These are phyloP conservation scores for Naganishia liquefaciens DNA, from an alignment of 1,284 basidiomycete species.

Conservation along the genomic window DNA sequence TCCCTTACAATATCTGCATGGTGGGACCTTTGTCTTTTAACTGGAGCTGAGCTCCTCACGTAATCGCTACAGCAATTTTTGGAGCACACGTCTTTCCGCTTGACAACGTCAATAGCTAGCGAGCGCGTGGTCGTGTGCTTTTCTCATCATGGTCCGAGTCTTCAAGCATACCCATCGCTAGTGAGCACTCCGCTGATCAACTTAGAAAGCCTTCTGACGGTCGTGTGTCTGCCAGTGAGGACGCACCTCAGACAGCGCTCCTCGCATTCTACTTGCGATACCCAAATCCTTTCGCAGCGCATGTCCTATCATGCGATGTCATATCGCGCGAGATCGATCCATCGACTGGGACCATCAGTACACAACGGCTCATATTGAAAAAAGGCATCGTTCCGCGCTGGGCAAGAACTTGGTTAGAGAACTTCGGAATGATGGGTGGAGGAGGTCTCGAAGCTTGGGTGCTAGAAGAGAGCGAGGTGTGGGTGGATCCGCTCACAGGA, in stretches of 20 bases:
- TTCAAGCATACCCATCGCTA: constrained; percentile 34
- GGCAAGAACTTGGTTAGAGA: constrained; percentile 66
- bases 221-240: constrained; percentile 41
- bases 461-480: constrained; percentile 83
- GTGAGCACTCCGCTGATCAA: constrained; percentile 7
- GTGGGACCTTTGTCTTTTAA: background rate
- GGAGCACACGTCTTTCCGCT: background rate
- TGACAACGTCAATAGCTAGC: background rate
- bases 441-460: constrained; percentile 67
- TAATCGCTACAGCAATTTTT: background rate
- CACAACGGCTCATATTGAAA: constrained; percentile 89
- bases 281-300: constrained; percentile 92
- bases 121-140: background rate
- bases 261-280: constrained; percentile 94
- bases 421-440: constrained; percentile 60
- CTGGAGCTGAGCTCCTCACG: constrained; percentile 25
- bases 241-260: constrained; percentile 69
- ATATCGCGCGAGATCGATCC: constrained; percentile 74
- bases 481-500: constrained; percentile 34
- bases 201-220: background rate
- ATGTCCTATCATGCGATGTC: constrained; percentile 93
- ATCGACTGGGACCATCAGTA: constrained; percentile 70
- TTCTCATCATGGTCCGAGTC: constrained; percentile 31
- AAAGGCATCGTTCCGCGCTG: constrained; percentile 84
- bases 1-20: constrained; percentile 9